These are phyloP conservation scores for Prunus dulcis DNA, from an alignment of 306 rosid genomes.

Conservation along the genomic window DNA sequence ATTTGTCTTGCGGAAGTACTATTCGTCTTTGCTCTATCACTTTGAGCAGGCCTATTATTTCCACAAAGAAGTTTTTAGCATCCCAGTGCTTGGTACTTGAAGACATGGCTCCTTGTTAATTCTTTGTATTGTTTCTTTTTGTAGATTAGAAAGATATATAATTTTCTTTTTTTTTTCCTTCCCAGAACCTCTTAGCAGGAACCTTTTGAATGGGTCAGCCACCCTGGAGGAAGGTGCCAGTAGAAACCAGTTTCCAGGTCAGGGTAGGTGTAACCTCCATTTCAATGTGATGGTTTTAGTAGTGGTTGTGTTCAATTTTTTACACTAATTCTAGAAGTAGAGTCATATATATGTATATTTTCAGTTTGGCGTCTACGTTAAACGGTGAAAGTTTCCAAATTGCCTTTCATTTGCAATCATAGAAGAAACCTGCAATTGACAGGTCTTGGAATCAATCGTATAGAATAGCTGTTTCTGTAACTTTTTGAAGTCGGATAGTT, in stretches of 20 bases:
- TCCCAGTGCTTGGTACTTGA: conserved; percentile 41
- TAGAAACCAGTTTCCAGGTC: conserved; percentile 38
- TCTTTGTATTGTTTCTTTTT: conserved; percentile 1
- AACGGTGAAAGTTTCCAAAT: neutral
- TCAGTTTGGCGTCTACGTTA: neutral
- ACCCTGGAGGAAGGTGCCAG: conserved; percentile 31
- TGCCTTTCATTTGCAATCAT: neutral
- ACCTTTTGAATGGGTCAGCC: conserved; percentile 29
- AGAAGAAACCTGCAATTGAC: neutral
- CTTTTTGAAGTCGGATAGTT: neutral
- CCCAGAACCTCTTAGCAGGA: conserved; percentile 37
- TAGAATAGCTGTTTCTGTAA: neutral
- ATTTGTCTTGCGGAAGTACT: conserved; percentile 68
- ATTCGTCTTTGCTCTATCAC: conserved; percentile 67
- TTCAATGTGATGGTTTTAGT: neutral
- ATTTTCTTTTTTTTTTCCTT: conserved; percentile 9
- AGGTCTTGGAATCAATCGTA: neutral
- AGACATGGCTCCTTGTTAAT: conserved; percentile 7
- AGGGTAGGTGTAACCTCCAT: conserved; percentile 28
- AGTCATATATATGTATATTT: neutral
- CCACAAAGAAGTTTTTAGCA: conserved; percentile 45
- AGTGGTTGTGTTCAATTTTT: conserved; percentile 1
- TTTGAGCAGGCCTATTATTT: conserved; percentile 86
- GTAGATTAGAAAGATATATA: conserved; percentile 2
- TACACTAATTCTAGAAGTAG: conserved; percentile 12